Evolutionary conservation across 2,329 filamentous ascomycete genomes (phyloP), one percentile per base, ranked within the genome.

Genomic region (Grosmannia clavigera): DNA sequence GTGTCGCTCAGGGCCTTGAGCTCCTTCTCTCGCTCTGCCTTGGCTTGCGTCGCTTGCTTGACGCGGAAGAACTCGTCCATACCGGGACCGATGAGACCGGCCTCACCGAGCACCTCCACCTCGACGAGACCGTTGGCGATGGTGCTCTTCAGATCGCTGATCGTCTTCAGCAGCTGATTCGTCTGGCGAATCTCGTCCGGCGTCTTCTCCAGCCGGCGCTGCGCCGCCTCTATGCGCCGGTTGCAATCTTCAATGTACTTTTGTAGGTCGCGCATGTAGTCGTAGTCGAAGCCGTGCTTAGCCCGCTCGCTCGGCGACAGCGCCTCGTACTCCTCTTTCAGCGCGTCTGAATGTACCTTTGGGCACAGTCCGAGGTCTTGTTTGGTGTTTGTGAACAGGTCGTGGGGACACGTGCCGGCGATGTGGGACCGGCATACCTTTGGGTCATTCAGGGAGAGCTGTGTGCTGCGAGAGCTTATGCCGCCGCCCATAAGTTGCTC

Each of bases 381-480:
- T 77, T 96, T 97, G 54, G 94, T 99, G 76, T 99, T 99, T 65
- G 92, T 99, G 81, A 99, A 99, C 70, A 99, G 90, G 71, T 99
- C 94, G 78, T 97, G 92, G 0, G 94, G 94, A 73, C 94, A 99
- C 61, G 90, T 95, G 67, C 94, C 94, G 64, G 84, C 91, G 57
- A 99, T 82, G 73, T 92, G 97, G 22, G 92, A 96, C 60, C 90
- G 89, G 78, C 94, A 99, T 67, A 96, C 89, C 75, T 95, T 96
- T 59, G 88, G 81, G 73, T 97, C 94, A 62, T 85, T 94, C 68
- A 99, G 87, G 64, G 87, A 87, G 67, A 97, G 82, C 72, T 95
- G 88, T 48, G 88, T 82, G 66, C 85, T 84, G 76, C 87, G 88
- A 56, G 86, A 86, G 61, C 82, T 79, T 61, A 86, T 81, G 61